Conservation (phyloP, 345 rosid species). For the Heritiera littoralis region DNA sequence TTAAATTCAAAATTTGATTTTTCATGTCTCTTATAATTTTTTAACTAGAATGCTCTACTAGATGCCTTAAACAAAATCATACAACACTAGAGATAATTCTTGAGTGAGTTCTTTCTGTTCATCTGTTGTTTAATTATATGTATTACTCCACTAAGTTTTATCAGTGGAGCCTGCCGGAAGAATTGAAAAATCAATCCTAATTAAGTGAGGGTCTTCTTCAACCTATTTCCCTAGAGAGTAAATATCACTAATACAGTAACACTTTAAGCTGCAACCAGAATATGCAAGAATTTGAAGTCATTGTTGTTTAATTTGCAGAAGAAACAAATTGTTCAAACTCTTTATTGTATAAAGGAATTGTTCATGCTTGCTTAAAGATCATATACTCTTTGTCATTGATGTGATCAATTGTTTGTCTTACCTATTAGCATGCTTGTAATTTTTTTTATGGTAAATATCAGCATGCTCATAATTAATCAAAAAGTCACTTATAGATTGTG, state of each 20-base stretch:
- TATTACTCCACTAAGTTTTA: neutral
- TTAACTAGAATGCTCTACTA: neutral
- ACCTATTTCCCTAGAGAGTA: neutral
- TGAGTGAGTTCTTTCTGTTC: neutral
- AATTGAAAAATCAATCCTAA: no score
- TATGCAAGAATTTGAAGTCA: neutral
- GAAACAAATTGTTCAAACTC: neutral
- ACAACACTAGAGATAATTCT: neutral
- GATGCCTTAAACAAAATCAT: neutral
- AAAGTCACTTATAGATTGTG: conserved; percentile 18
- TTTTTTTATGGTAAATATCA: neutral
- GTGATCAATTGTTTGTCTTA: neutral
- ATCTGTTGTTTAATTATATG: neutral
- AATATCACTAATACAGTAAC: no score
- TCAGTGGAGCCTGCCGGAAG: neutral
- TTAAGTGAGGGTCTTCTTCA: neutral
- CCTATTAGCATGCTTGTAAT: neutral
- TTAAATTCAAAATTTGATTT: no score
- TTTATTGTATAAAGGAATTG: neutral
- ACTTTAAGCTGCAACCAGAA: neutral
- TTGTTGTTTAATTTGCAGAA: neutral
- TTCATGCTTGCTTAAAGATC: neutral
- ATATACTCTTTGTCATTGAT: neutral
- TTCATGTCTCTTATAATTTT: no score
- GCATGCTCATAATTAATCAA: conserved; percentile 6